Conservation (phyloP, 768 basidiomycete species). For the Lactarius pseudohatsudake region DNA sequence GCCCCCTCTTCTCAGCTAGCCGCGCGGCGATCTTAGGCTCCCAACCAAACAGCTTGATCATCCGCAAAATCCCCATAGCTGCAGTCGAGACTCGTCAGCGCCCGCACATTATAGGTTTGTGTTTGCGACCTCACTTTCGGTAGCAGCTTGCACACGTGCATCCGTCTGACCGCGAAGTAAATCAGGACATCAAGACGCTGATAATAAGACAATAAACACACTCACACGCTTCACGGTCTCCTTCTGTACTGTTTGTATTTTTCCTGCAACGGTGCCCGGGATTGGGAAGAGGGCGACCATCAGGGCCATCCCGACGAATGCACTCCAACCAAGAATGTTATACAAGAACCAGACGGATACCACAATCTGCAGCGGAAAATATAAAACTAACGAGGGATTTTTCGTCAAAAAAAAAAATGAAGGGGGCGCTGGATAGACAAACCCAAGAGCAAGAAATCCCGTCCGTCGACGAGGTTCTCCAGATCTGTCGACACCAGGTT, state of each 20-base stretch:
- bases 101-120: not conserved
- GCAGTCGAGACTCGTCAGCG: conserved; percentile 3
- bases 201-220: not conserved
- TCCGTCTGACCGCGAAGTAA: conserved; percentile 40
- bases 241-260: conserved; percentile 39
- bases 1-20: conserved; percentile 38
- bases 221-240: conserved; percentile 43
- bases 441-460: too few species aligned
- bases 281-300: conserved; percentile 44
- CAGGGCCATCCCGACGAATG: conserved; percentile 43
- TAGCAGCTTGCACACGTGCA: conserved; percentile 45
- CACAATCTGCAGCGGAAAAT: too few species aligned
- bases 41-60: conserved; percentile 66
- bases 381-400: too few species aligned
- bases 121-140: conserved; percentile 37
- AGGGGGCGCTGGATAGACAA: too few species aligned
- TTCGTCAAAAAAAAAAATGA: too few species aligned
- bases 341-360: too few species aligned
- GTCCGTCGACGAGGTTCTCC: too few species aligned
- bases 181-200: not conserved
- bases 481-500: too few species aligned
- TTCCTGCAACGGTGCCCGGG: conserved; percentile 42
- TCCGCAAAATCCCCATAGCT: conserved; percentile 43
- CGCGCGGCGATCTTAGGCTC: conserved; percentile 45
- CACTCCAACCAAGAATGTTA: conserved; percentile 54